A percentile compares a stretch with the other conserved stretches of the same genome.
These are phyloP conservation scores for Trametes gibbosa DNA, from an alignment of 768 basidiomycete genomes.

Conservation along the genomic window DNA sequence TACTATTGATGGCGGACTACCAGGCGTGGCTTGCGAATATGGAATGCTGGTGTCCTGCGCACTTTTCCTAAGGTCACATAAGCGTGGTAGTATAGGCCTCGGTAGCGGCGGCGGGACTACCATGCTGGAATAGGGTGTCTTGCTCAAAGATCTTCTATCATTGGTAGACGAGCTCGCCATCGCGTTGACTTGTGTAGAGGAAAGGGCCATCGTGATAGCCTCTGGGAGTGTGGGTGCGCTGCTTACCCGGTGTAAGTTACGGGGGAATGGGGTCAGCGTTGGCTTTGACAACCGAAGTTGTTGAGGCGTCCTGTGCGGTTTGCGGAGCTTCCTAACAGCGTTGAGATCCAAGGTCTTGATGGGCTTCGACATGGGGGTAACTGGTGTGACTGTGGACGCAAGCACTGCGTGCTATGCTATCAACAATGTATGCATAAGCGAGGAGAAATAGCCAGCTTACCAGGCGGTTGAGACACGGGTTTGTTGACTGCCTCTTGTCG, in stretches of 20 bases:
- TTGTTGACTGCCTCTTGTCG: too few species aligned
- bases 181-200: background rate
- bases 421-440: too few species aligned
- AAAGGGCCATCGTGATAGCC: background rate
- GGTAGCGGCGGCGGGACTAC: background rate
- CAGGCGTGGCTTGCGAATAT: too few species aligned
- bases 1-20: too few species aligned
- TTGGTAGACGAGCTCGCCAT: background rate
- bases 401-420: background rate
- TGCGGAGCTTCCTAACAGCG: conserved; percentile 1
- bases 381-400: background rate
- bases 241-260: background rate
- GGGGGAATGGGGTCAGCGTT: background rate
- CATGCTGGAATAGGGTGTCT: background rate
- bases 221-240: background rate
- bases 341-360: conserved; percentile 5
- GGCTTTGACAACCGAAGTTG: background rate
- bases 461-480: background rate
- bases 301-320: background rate
- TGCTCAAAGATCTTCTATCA: background rate
- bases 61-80: background rate
- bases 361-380: background rate
- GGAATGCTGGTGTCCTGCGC: background rate
- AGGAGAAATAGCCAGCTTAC: background rate
- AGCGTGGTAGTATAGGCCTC: conserved; percentile 3